Evolutionary conservation across 768 basidiomycete species (phyloP), one percentile per base, ranked within the genome.

Genomic region (Xerocomellus dryophilus): DNA sequence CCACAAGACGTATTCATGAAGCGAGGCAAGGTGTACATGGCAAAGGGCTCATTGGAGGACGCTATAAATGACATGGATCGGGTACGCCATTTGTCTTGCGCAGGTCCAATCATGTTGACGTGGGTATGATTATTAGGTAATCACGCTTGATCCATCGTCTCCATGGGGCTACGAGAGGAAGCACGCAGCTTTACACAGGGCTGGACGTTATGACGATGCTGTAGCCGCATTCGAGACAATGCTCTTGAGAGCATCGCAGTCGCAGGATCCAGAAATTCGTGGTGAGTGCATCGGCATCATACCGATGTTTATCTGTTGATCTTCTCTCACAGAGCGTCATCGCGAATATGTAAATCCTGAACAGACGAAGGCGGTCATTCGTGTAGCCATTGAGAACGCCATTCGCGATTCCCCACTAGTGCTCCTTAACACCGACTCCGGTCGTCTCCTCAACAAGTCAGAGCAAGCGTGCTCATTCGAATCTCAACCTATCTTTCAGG

Each of bases 341-440:
- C 7, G 8, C 7, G 9, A 38, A n/a, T 38, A 38, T 10, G n/a
- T n/a, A n/a, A 38, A 18, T 2, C 35, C 46, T 21, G 10, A 49
- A 45, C 14, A 15, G 14, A 35, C 31, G 1, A 40, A 27, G 18
- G 32, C 5, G 8, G 7, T 29, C 5, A 56, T 61, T n/a, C 42
- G 35, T 1, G 14, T 1, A 2, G 43, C 21, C 0, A 6, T 61
- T 12, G 17, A 34, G 25, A 36, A 43, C 5, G 23, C 50, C 6
- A 50, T 52, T 8, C 50, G 47, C 2, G 59, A 54, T 14, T 54
- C 34, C 0, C 57, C 53, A 0, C 53, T 21, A 1, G 36, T 53
- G 2, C 57, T 61, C 15, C 47, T 53, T 6, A 47, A 59, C 23
- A 59, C 45, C 4, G 25, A 9, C 1, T 44, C 56, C 3, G 56